These are phyloP conservation scores for Ganoderma lingzhi DNA, from an alignment of 1,284 basidiomycete genomes.

Conservation along the genomic window DNA sequence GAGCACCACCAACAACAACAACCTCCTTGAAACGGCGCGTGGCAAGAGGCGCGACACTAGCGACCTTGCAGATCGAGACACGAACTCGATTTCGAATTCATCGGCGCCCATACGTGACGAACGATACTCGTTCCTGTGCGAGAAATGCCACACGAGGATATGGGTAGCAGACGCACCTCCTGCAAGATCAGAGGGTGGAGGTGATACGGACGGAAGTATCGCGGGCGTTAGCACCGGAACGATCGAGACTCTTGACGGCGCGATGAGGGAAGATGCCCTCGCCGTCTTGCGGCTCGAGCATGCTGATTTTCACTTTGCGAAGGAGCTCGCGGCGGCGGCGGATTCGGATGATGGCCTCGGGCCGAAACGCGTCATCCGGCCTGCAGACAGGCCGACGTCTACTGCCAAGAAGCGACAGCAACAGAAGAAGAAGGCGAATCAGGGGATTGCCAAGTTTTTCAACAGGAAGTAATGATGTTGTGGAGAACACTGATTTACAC, in stretches of 20 bases:
- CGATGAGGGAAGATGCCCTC: constrained; percentile 49
- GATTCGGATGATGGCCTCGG: constrained; percentile 16
- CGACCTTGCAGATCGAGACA: neutral
- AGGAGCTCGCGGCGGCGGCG: constrained; percentile 61
- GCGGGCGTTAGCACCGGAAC: neutral
- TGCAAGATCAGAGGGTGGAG: constrained; percentile 32
- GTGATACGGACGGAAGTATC: constrained; percentile 34
- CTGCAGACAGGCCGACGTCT: constrained; percentile 24
- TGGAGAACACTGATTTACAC: constrained; percentile 15
- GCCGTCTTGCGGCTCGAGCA: constrained; percentile 73
- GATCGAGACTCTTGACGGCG: constrained; percentile 29
- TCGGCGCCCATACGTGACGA: constrained; percentile 13
- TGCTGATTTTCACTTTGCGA: constrained; percentile 87
- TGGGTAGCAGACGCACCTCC: constrained; percentile 35
- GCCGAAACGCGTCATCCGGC: constrained; percentile 30
- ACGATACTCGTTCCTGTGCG: constrained; percentile 54
- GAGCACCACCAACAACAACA: neutral
- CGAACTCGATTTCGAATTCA: neutral
- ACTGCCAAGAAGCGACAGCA: constrained; percentile 50
- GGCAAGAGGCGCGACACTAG: neutral
- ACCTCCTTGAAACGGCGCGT: neutral
- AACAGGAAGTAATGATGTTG: constrained; percentile 42
- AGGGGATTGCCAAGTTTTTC: constrained; percentile 86
- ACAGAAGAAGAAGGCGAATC: constrained; percentile 42
- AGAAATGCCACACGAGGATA: constrained; percentile 60